phyloP scores from a whole-genome alignment of 2,329 filamentous ascomycete genomes.

The Pseudocercospora eumusae region DNA sequence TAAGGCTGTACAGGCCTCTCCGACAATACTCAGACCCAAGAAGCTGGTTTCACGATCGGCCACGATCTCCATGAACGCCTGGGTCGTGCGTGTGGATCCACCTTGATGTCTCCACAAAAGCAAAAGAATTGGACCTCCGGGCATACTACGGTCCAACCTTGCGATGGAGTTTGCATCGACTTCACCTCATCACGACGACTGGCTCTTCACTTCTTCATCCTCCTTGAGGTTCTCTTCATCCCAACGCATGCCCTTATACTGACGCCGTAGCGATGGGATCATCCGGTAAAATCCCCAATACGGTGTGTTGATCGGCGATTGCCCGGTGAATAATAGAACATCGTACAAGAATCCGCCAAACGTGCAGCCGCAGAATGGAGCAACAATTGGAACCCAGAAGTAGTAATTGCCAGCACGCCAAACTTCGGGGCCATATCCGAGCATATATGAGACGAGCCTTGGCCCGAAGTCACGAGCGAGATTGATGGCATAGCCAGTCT shows the following conservation, averaged over 20 bases:
- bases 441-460: slow-evolving; percentile 63
- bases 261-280: slow-evolving; percentile 34
- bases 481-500: slow-evolving; percentile 76
- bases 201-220: slow-evolving; percentile 12
- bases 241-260: slow-evolving; percentile 32
- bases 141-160: slow-evolving; percentile 18
- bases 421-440: slow-evolving; percentile 68
- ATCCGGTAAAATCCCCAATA: slow-evolving; percentile 61
- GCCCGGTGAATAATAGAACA: slow-evolving; percentile 66
- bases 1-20: neutral
- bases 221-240: slow-evolving; percentile 30
- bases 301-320: slow-evolving; percentile 69
- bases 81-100: neutral
- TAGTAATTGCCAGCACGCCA: slow-evolving; percentile 70
- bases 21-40: neutral
- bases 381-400: slow-evolving; percentile 75
- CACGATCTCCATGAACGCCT: neutral
- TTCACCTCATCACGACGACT: slow-evolving; percentile 17
- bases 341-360: slow-evolving; percentile 70
- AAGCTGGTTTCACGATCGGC: neutral
- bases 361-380: slow-evolving; percentile 65
- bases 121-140: slow-evolving; percentile 4
- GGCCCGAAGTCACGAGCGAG: slow-evolving; percentile 72
- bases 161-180: neutral
- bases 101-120: slow-evolving; percentile 2